These are phyloP conservation scores for Mycena olivaceomarginata DNA, from an alignment of 768 basidiomycete species.

Conservation along the genomic window DNA sequence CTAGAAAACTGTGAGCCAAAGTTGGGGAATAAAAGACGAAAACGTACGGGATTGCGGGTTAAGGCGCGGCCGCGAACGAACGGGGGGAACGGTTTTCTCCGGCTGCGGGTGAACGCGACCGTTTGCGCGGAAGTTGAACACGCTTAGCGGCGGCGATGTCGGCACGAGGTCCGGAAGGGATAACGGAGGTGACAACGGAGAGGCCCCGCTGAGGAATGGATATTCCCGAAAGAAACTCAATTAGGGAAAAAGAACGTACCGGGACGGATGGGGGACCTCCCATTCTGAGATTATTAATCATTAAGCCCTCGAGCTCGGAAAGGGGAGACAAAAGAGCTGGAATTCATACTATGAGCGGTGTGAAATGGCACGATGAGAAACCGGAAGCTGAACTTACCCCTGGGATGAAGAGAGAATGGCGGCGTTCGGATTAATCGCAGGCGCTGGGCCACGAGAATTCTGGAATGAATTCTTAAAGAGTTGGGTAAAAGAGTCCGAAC, in stretches of 20 bases:
- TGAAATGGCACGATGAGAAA: not conserved
- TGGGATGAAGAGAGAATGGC: not conserved
- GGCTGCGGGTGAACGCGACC: not conserved
- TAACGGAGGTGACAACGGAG: not conserved
- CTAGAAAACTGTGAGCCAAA: too few species aligned
- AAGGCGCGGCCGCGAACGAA: too few species aligned
- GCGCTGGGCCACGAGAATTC: not conserved
- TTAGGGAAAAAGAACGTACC: not conserved
- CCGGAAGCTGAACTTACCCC: not conserved
- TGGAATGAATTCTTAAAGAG: not conserved
- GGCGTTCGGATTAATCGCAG: not conserved
- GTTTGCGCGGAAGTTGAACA: not conserved
- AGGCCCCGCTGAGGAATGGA: not conserved
- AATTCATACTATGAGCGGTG: too few species aligned
- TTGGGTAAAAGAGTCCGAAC: too few species aligned
- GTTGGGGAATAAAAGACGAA: too few species aligned
- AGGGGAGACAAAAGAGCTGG: too few species aligned
- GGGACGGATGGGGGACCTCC: too few species aligned
- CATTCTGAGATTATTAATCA: too few species aligned
- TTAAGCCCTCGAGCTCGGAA: too few species aligned
- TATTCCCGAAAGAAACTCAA: not conserved
- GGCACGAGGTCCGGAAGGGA: constrained; percentile 27
- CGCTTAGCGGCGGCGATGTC: not conserved
- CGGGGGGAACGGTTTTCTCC: too few species aligned
- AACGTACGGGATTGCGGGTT: too few species aligned